These are phyloP conservation scores for Tubosaeta brunneosetosa DNA, from an alignment of 768 basidiomycete species.

Conservation along the genomic window DNA sequence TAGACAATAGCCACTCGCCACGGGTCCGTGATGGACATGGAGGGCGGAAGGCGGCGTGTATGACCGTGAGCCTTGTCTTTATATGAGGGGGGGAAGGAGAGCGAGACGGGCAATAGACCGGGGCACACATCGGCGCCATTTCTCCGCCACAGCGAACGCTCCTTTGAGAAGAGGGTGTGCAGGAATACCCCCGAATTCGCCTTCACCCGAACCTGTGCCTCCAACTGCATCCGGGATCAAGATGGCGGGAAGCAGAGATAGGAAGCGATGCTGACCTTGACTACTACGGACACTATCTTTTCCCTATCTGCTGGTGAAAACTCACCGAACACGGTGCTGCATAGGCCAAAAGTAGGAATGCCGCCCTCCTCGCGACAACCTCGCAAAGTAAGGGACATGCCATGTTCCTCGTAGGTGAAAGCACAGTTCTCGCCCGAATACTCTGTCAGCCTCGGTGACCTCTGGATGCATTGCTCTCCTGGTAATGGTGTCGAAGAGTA, in stretches of 20 bases:
- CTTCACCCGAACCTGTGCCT: conserved; percentile 22
- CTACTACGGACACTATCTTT: conserved; percentile 23
- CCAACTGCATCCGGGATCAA: conserved; percentile 16
- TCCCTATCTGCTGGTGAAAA: conserved; percentile 24
- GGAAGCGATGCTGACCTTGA: conserved; percentile 20
- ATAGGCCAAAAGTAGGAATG: conserved; percentile 28
- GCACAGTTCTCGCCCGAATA: conserved; percentile 15
- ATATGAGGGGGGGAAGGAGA: conserved; percentile 28
- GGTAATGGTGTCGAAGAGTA: conserved; percentile 53
- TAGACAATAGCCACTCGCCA: conserved; percentile 22
- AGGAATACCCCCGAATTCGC: conserved; percentile 2
- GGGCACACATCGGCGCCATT: conserved; percentile 18
- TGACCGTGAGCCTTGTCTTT: conserved; percentile 19
- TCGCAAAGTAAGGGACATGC: conserved; percentile 27
- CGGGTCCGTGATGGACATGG: conserved; percentile 25
- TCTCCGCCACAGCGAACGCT: conserved; percentile 21
- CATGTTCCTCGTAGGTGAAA: conserved; percentile 29
- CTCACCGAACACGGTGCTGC: conserved; percentile 27
- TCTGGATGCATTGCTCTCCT: conserved; percentile 51
- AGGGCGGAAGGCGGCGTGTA: conserved; percentile 26
- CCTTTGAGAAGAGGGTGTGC: conserved; percentile 23
- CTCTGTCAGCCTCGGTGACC: conserved; percentile 31
- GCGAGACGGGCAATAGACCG: conserved; percentile 25
- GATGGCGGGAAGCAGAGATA: not conserved
- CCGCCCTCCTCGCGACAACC: conserved; percentile 30